These are phyloP conservation scores for Aspergillus thermomutatus DNA, from an alignment of 2,329 filamentous ascomycete genomes.

Conservation along the genomic window DNA sequence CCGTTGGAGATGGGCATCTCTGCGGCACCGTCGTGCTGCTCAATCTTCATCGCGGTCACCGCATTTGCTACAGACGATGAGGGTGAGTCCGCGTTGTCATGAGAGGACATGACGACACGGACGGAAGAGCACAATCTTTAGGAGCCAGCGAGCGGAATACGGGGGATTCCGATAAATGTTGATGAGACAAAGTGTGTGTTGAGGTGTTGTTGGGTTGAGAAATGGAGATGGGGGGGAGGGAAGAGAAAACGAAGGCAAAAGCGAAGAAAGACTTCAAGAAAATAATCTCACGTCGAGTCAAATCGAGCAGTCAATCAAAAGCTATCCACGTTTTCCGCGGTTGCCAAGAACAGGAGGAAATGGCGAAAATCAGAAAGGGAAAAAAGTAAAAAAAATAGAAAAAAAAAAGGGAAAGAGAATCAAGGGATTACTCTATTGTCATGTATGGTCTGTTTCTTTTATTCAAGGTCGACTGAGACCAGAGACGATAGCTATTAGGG, in stretches of 20 bases:
- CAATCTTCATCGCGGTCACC: conserved; percentile 36
- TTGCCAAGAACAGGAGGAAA: conserved; percentile 15
- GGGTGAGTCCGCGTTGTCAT: conserved; percentile 40
- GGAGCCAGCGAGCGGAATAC: conserved; percentile 13
- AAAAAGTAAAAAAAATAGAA: not conserved
- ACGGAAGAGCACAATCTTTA: conserved; percentile 22
- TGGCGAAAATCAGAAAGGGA: conserved; percentile 4
- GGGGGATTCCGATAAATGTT: not conserved
- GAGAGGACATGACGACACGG: conserved; percentile 42
- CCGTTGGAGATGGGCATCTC: conserved; percentile 25
- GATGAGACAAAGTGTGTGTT: not conserved
- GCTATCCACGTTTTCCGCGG: conserved; percentile 15
- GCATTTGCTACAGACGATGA: conserved; percentile 33
- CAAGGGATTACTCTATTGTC: conserved; percentile 4
- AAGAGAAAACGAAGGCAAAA: conserved; percentile 7
- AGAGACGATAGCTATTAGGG: not conserved
- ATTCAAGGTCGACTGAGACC: not conserved
- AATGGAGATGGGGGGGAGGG: conserved; percentile 8
- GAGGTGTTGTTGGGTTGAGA: conserved; percentile 1
- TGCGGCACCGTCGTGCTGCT: conserved; percentile 21
- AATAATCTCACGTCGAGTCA: conserved; percentile 4
- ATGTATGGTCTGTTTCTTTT: not conserved
- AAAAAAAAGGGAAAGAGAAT: conserved; percentile 1
- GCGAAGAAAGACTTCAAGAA: conserved; percentile 4
- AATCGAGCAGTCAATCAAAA: conserved; percentile 9